A percentile compares a stretch with the other conserved stretches of the same genome.
Conservation (phyloP, 257 asterid genomes). For the Solanum virginianum region DNA sequence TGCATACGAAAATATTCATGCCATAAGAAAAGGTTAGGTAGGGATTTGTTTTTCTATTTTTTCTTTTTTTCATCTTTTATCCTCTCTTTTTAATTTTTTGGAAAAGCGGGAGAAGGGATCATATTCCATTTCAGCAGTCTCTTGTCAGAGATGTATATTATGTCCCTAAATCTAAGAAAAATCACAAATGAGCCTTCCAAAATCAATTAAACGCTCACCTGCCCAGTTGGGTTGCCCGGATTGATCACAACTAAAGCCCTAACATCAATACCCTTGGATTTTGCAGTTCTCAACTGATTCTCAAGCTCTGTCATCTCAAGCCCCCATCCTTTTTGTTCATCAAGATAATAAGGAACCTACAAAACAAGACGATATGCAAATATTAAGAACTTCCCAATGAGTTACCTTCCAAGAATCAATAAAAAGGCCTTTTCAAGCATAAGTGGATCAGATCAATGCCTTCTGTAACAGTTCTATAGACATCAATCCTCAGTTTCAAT, state of each 20-base stretch:
- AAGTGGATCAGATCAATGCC: not conserved
- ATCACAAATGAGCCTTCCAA: not conserved
- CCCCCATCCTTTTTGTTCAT: slow-evolving; percentile 97
- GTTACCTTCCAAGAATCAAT: not conserved
- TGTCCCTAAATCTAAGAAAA: not conserved
- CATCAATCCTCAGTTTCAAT: not conserved
- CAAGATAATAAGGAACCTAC: slow-evolving; percentile 95
- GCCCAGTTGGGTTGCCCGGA: slow-evolving; percentile 99
- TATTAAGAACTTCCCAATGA: slow-evolving; percentile 2
- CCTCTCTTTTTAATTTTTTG: not conserved
- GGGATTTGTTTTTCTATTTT: not conserved
- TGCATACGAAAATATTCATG: not conserved
- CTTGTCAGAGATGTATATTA: not conserved
- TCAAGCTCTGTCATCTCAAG: slow-evolving; percentile 72
- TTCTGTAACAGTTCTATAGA: not conserved
- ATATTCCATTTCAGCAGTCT: not conserved
- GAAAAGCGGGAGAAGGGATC: not conserved
- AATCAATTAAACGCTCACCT: slow-evolving; percentile 29
- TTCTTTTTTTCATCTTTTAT: not conserved
- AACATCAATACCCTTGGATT: slow-evolving; percentile 57
- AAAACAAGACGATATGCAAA: not conserved
- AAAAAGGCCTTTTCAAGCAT: not conserved
- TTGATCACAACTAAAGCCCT: slow-evolving; percentile 94
- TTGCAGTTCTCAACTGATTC: slow-evolving; percentile 71
- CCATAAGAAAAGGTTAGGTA: not conserved